Evolutionary conservation across 345 rosid genomes (phyloP), one percentile per base, ranked within the genome.

Genomic region (Camelina neglecta): DNA sequence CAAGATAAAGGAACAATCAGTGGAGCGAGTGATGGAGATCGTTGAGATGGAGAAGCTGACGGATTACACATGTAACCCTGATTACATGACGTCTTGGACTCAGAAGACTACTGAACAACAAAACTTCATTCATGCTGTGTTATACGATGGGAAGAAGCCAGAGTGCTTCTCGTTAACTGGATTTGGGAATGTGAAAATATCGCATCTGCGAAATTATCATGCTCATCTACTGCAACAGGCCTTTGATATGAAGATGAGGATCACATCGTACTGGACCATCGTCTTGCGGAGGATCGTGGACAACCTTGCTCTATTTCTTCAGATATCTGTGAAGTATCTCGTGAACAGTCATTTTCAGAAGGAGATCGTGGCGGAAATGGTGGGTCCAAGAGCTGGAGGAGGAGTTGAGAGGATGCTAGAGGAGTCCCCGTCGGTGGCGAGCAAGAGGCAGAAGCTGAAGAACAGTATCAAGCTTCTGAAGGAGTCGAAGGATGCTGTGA

Each of bases 401-500:
- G 76, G 54, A 33, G 8, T 81, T 0, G 78, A 77, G 21, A 67
- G 20, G 36, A 24, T 80, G 69, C 4, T 83, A n/a, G 76, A 56
- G 54, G 82, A 83, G 33, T 71, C 83, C 0, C 59, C 84, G 0
- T 59, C 73, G 0, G 42, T 83, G 7, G 80, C 74, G 0, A 79
- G 36, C 8, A 83, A 83, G 65, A 64, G 84, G 0, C 77, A 80
- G 60, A 80, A 71, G 80, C 74, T 83, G 7, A 80, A 71, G 18
- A 73, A 31, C 1, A 81, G 81, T 38, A 57, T 75, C 2, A 48
- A 71, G 67, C 51, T 83, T 0, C 5, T 83, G 54, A 78, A 60
- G 68, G 82, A 83, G 61, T 81, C 86, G 0, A 83, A 78, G 44
- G 81, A 78, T 4, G 74, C 15, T 0, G 72, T 83, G 7, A 41